Conservation (phyloP, 176 grass and related monocot species). For the Juncus effusus region DNA sequence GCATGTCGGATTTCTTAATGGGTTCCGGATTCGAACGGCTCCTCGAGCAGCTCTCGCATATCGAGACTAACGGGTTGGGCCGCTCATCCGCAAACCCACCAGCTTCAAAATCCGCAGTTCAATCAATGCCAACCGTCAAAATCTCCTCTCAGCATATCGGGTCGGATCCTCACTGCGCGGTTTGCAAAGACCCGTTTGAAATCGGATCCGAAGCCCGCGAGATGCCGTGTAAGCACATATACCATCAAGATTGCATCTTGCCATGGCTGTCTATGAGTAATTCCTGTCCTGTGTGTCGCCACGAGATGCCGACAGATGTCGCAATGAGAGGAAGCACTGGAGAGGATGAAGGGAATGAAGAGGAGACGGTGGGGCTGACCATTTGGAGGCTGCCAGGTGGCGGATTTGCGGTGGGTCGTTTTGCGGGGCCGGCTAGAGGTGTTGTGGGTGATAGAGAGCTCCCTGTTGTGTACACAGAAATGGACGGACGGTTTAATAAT, state of each 20-base stretch:
- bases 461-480: slow-evolving; percentile 57
- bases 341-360: slow-evolving; percentile 31
- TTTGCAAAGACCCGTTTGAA: slow-evolving; percentile 59
- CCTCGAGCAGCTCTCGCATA: slow-evolving; percentile 55
- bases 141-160: slow-evolving; percentile 36
- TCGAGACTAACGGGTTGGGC: slow-evolving; percentile 41
- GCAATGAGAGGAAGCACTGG: not conserved
- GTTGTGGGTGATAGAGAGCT: slow-evolving; percentile 42
- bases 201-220: slow-evolving; percentile 46
- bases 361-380: slow-evolving; percentile 50
- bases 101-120: slow-evolving; percentile 51
- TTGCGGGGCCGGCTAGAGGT: slow-evolving; percentile 34
- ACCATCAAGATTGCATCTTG: slow-evolving; percentile 69
- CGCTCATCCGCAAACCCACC: slow-evolving; percentile 46
- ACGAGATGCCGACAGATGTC: slow-evolving; percentile 51
- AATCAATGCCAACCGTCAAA: slow-evolving; percentile 55
- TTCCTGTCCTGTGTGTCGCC: slow-evolving; percentile 63
- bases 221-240: slow-evolving; percentile 70
- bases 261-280: slow-evolving; percentile 69
- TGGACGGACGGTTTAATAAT: slow-evolving; percentile 55
- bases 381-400: slow-evolving; percentile 72
- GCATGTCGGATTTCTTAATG: slow-evolving; percentile 69
- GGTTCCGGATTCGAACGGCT: slow-evolving; percentile 52
- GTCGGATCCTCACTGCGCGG: slow-evolving; percentile 50
- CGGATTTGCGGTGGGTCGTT: slow-evolving; percentile 67